Evolutionary conservation across 805 yeast genomes (phyloP).

Genomic region (Millerozyma miso): DNA sequence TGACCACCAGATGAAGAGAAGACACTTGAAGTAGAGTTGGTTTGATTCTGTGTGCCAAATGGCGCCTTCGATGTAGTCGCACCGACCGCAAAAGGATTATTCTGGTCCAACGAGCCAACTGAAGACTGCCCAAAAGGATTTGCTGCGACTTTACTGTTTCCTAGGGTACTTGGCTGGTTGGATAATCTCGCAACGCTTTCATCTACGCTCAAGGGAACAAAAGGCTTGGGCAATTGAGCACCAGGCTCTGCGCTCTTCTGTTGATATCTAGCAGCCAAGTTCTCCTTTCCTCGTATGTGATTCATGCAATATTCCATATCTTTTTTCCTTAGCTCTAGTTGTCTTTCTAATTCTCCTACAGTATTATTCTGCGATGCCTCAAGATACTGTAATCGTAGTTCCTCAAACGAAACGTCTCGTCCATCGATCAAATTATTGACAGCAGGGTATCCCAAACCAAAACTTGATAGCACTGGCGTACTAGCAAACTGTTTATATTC

Average conservation of each 20-base stretch:
- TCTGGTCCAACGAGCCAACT: conserved; percentile 3
- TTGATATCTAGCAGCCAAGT: conserved; percentile 54
- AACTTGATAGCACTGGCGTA: conserved; percentile 39
- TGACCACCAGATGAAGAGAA: conserved; percentile 4
- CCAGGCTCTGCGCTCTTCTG: conserved; percentile 40
- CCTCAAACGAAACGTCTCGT: conserved; percentile 54
- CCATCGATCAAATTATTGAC: conserved; percentile 45
- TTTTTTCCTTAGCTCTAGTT: conserved; percentile 36
- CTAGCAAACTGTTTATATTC: conserved; percentile 19
- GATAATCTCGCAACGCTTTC: conserved; percentile 22
- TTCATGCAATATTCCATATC: conserved; percentile 45
- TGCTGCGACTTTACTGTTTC: conserved; percentile 7
- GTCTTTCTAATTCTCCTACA: conserved; percentile 35
- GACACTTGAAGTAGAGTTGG: not conserved
- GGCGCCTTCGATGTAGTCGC: conserved; percentile 2
- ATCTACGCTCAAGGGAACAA: conserved; percentile 24
- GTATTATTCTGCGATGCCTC: conserved; percentile 37
- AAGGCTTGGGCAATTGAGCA: conserved; percentile 18
- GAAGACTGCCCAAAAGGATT: conserved; percentile 8
- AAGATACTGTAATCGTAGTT: conserved; percentile 43
- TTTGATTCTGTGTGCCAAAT: not conserved
- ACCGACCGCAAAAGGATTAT: conserved; percentile 9
- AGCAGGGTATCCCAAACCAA: conserved; percentile 48
- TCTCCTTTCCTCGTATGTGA: conserved; percentile 35
- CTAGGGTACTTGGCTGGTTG: conserved; percentile 9